Evolutionary conservation across 2,329 filamentous ascomycete species (phyloP).

Genomic region (Onygenales sp.): DNA sequence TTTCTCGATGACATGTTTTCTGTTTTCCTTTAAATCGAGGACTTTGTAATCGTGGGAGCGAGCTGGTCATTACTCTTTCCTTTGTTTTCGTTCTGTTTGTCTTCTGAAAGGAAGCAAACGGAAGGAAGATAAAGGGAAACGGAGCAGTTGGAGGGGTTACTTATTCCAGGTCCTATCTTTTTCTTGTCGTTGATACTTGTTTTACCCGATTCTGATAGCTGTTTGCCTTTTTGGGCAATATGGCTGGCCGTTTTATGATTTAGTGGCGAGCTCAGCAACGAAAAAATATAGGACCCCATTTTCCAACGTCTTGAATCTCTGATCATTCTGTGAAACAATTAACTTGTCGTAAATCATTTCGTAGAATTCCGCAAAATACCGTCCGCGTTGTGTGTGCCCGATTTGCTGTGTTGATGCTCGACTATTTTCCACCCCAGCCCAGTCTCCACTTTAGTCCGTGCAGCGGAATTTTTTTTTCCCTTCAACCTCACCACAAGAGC

Average conservation of each 20-base stretch:
- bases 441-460: background rate
- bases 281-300: background rate
- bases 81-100: conserved; percentile 10
- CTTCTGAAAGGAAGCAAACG: background rate
- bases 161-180: background rate
- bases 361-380: too few relatives aligned
- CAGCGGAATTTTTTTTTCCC: background rate
- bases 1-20: background rate
- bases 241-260: too few relatives aligned
- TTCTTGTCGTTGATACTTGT: background rate
- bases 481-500: background rate
- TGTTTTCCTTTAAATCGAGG: conserved; percentile 12
- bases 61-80: conserved; percentile 28
- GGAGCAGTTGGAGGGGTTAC: conserved; percentile 10
- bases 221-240: background rate
- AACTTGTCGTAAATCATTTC: too few relatives aligned
- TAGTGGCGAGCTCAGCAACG: too few relatives aligned
- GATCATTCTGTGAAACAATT: too few relatives aligned
- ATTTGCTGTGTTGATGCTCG: too few relatives aligned
- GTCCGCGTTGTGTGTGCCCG: too few relatives aligned
- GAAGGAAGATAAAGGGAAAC: conserved; percentile 1
- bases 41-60: conserved; percentile 15
- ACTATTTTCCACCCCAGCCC: background rate
- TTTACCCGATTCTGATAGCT: background rate
- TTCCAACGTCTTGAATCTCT: background rate